Base-by-base conservation (phyloP, 176 grass and related monocot species). In the Hyparrhenia diplandra region DNA sequence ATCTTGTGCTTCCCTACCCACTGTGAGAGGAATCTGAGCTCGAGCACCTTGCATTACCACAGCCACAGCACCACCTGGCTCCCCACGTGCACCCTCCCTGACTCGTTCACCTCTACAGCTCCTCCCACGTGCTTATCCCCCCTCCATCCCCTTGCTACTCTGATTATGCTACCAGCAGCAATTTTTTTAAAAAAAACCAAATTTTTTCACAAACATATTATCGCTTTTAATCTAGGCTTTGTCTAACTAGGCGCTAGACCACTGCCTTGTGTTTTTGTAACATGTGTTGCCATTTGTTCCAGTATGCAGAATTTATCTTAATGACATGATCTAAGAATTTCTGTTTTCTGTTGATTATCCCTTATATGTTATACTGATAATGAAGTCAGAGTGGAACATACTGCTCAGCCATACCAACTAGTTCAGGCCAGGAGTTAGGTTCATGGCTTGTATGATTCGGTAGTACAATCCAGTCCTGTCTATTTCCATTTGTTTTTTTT, bases 321-420 rank as follows among this genome's bases (percentile, higher is more conserved):
- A n/a, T n/a, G n/a, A n/a, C n/a, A n/a, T n/a, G n/a, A n/a, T n/a
- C n/a, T n/a, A n/a, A n/a, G n/a, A n/a, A n/a, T n/a, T n/a, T n/a
- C n/a, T n/a, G n/a, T n/a, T n/a, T n/a, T n/a, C n/a, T n/a, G n/a
- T 58, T 58, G 25, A 84, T 57, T 54, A 57, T 37, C 17, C 74
- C 66, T 80, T 89, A 11, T 82, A 20, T 55, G 64, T 30, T 65
- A 23, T 64, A 51, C 18, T 51, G 16, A 42, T 72, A 34, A 77
- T 72, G 2, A 57, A 63, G 24, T 21, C 32, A 37, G 5, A 59
- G 18, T 58, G 3, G 54, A 60, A 60, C 10, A 60, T 60, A 60
- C 0, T 10, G 0, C 25, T 62, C 0, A 4, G 12, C 13, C 59
- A 62, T 25, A 29, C 10, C 24, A 29, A 29, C 59, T 62, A 62